These are phyloP conservation scores for Cystobasidium tubakii DNA, from an alignment of 768 basidiomycete species.

Conservation along the genomic window DNA sequence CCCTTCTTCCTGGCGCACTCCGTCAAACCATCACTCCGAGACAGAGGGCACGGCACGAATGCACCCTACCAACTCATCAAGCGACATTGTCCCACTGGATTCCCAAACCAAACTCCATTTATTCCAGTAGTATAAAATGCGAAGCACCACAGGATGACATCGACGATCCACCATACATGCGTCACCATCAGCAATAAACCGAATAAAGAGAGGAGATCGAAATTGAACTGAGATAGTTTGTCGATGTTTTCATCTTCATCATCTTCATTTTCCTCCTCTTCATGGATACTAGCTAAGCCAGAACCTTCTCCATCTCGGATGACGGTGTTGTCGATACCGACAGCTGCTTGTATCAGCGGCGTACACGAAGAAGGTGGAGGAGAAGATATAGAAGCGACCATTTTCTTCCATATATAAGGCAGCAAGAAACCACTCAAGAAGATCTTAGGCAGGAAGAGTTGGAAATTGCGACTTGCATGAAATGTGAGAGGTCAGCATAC, in stretches of 20 bases:
- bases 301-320: too few species aligned
- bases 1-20: too few species aligned
- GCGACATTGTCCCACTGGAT: not conserved
- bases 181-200: not conserved
- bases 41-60: too few species aligned
- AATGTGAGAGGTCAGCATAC: not conserved
- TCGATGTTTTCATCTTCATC: not conserved
- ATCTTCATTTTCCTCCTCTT: not conserved
- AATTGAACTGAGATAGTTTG: not conserved
- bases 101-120: conserved; percentile 10
- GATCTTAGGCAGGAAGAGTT: conserved; percentile 5
- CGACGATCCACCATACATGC: conserved; percentile 6
- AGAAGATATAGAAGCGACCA: not conserved
- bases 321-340: too few species aligned
- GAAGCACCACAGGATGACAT: not conserved
- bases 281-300: too few species aligned
- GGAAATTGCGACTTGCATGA: not conserved
- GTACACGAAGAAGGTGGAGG: not conserved
- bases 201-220: not conserved
- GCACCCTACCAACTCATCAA: not conserved
- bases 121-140: conserved; percentile 1
- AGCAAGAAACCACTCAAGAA: not conserved
- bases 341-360: too few species aligned
- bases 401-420: not conserved
- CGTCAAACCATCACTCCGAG: too few species aligned